These are phyloP conservation scores for Tilletia indica DNA, from an alignment of 1,284 basidiomycete species.

Conservation along the genomic window DNA sequence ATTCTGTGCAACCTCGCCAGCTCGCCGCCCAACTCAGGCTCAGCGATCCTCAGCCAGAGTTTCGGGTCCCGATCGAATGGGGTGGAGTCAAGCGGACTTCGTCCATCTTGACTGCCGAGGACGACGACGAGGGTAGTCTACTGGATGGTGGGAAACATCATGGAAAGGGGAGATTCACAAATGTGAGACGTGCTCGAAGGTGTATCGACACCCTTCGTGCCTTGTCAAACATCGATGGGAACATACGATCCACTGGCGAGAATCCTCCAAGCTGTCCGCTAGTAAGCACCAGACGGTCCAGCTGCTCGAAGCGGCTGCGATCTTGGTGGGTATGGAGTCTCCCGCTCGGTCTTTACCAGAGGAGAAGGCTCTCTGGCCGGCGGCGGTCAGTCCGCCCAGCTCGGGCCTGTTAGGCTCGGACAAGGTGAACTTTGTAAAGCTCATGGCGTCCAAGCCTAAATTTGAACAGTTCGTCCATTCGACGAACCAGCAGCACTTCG, in stretches of 20 bases:
- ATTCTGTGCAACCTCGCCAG: neutral
- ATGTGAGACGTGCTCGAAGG: constrained; percentile 75
- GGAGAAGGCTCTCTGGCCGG: constrained; percentile 74
- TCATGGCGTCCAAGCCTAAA: constrained; percentile 49
- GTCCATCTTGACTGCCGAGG: constrained; percentile 5
- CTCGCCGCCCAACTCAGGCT: constrained; percentile 3
- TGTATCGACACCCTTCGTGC: constrained; percentile 90
- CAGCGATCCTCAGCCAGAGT: constrained; percentile 7
- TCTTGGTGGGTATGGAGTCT: constrained; percentile 66
- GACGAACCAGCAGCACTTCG: constrained; percentile 32
- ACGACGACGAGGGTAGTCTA: constrained; percentile 49
- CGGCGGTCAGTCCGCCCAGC: constrained; percentile 60
- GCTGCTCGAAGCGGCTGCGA: constrained; percentile 92
- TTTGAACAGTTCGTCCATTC: constrained; percentile 23
- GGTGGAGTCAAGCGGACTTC: constrained; percentile 15
- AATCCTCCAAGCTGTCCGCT: constrained; percentile 86
- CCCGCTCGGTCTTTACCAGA: constrained; percentile 77
- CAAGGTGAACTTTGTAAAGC: constrained; percentile 55
- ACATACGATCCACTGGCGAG: constrained; percentile 94
- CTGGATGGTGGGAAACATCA: constrained; percentile 37
- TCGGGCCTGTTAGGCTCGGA: constrained; percentile 58
- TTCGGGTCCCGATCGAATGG: constrained; percentile 2
- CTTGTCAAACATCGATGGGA: constrained; percentile 97
- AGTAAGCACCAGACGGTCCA: constrained; percentile 98
- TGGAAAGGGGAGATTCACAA: constrained; percentile 17